These are phyloP conservation scores for Solanum pimpinellifolium DNA, from an alignment of 257 asterid species.

Conservation along the genomic window DNA sequence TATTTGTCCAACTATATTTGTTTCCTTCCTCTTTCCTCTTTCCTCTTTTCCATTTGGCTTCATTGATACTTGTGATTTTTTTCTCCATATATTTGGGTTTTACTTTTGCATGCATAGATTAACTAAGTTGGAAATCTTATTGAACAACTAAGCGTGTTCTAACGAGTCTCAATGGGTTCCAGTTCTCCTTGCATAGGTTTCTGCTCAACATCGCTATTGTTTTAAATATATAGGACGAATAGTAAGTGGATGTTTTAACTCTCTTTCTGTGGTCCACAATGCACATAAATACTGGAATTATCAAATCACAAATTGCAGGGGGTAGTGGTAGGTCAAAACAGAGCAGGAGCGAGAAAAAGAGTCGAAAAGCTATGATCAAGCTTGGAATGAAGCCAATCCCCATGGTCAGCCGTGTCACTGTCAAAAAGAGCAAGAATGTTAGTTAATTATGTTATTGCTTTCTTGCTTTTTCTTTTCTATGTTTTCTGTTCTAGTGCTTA, in stretches of 20 bases:
- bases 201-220: neutral
- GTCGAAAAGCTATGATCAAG: constrained; percentile 62
- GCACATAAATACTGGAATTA: neutral
- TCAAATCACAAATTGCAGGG: constrained; percentile 3
- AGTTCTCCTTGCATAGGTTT: neutral
- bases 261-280: neutral
- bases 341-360: constrained; percentile 61
- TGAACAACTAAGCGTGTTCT: neutral
- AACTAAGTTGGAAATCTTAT: neutral
- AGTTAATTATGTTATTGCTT: neutral
- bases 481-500: neutral
- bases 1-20: neutral
- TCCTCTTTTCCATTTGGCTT: neutral
- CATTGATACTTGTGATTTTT: neutral
- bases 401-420: constrained; percentile 52
- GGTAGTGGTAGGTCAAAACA: constrained; percentile 41
- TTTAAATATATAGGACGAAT: neutral
- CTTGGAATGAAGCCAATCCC: constrained; percentile 60
- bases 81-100: neutral
- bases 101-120: neutral
- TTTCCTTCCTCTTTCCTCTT: neutral
- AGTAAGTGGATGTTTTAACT: neutral
- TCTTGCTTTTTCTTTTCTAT: neutral
- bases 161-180: neutral
- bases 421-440: constrained; percentile 62